Evolutionary conservation across 768 basidiomycete species (phyloP).

Genomic region (Auricularia cornea): DNA sequence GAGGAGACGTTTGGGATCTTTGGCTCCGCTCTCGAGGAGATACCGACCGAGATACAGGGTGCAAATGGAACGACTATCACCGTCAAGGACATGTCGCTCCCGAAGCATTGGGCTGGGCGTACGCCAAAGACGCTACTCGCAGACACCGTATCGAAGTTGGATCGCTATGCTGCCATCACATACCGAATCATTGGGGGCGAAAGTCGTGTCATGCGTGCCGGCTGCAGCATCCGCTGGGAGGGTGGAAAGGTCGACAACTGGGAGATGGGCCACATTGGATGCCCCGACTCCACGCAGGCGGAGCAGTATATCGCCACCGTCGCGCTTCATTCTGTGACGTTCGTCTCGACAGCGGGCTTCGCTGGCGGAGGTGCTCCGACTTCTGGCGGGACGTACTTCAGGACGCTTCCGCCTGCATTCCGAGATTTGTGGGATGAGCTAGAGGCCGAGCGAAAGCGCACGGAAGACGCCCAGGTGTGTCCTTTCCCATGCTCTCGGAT

Average conservation of each 20-base stretch:
- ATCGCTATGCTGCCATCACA: conserved; percentile 66
- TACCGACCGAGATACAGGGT: conserved; percentile 40
- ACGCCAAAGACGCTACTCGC: conserved; percentile 68
- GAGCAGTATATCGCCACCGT: conserved; percentile 85
- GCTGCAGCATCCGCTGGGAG: conserved; percentile 67
- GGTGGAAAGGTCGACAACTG: conserved; percentile 53
- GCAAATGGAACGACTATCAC: conserved; percentile 11
- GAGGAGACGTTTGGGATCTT: conserved; percentile 51
- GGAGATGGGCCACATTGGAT: conserved; percentile 81
- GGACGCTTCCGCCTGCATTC: conserved; percentile 74
- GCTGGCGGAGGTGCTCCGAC: conserved; percentile 36
- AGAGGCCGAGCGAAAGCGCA: conserved; percentile 50
- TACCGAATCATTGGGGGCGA: conserved; percentile 57
- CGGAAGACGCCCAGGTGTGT: conserved; percentile 37
- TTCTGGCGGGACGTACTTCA: conserved; percentile 48
- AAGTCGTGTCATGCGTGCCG: conserved; percentile 69
- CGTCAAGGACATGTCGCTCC: conserved; percentile 62
- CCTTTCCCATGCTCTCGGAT: neutral
- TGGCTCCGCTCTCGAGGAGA: conserved; percentile 63
- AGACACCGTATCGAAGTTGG: conserved; percentile 57
- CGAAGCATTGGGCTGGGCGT: conserved; percentile 76
- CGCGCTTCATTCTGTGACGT: conserved; percentile 73
- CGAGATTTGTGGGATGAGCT: conserved; percentile 91
- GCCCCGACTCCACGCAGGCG: conserved; percentile 67
- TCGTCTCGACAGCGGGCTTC: conserved; percentile 56